Base-by-base conservation (phyloP, 106 monocot genomes). In the Vanilla planifolia region DNA sequence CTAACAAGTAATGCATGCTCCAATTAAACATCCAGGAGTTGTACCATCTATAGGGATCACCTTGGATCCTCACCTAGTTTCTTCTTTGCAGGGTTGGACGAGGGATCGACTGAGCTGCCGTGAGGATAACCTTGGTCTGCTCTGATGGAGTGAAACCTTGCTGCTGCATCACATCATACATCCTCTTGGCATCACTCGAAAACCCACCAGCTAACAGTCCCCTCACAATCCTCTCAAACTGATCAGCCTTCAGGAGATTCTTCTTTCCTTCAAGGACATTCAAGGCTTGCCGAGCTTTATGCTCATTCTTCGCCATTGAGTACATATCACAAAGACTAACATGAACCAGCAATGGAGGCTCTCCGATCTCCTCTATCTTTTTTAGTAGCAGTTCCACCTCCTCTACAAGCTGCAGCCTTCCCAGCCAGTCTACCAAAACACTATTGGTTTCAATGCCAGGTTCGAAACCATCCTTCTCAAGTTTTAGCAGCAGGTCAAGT, bases 311-410 rank as follows among this genome's bases (percentile, higher is more conserved):
- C 20, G 72, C 78, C 56, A 68, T 75, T 2, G 80, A 41, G 29
- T 96, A 96, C 90, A 91, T 88, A 51, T 76, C 77, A 30, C 84
- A 88, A 1, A 98, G 75, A 50, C 83, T 77, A 1, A 85, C 81
- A 67, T 88, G 83, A n/a, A 85, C 27, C 51, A 79, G 62, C 43
- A 80, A 75, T 8, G 84, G 75, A 25, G 47, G 35, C 10, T 84
- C 77, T 33, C 96, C 96, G 37, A 28, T 59, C 51, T 79, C 77
- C 3, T 41, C 57, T 19, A 91, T 87, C 7, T 75, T 74, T 6
- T 51, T 71, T 34, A 82, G 13, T 3, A 98, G 0, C 32, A 65
- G 59, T 53, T 98, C 96, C 1, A 75, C 96, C 71, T 98, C 96
- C 28, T 87, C 81, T 15, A 98, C 84, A 26, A 91, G 62, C 50